These are phyloP conservation scores for Wickerhamiella alocasiicola DNA, from an alignment of 805 yeast species.

Conservation along the genomic window DNA sequence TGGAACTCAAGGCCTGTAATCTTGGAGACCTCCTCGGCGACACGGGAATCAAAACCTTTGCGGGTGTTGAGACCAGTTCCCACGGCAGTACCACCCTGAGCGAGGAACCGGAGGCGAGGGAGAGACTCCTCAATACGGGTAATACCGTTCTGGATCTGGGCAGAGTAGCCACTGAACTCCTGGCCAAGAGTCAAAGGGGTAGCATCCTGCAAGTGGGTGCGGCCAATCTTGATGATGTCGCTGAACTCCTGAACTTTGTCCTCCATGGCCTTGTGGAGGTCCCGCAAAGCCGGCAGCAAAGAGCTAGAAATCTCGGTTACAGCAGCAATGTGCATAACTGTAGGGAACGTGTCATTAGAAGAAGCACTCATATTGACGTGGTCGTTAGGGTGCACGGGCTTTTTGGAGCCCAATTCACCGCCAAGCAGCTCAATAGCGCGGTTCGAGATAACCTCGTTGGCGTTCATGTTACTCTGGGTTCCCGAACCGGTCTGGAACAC, in stretches of 20 bases:
- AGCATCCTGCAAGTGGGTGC: constrained; percentile 98
- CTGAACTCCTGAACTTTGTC: constrained; percentile 71
- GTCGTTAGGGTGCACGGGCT: constrained; percentile 95
- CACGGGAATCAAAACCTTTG: constrained; percentile 74
- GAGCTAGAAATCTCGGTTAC: constrained; percentile 70
- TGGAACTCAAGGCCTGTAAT: constrained; percentile 79
- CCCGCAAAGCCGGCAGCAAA: constrained; percentile 68
- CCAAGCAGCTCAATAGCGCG: constrained; percentile 95
- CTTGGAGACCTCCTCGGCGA: constrained; percentile 75
- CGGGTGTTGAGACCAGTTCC: constrained; percentile 97
- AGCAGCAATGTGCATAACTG: constrained; percentile 99
- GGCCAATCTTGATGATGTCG: constrained; percentile 91
- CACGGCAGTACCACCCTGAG: constrained; percentile 99
- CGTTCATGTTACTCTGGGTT: constrained; percentile 97
- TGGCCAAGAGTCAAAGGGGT: constrained; percentile 97
- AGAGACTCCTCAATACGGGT: constrained; percentile 68
- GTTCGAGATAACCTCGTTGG: constrained; percentile 96
- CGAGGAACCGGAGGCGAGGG: constrained; percentile 66
- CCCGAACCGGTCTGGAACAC: constrained; percentile 99
- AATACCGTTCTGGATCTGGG: constrained; percentile 84
- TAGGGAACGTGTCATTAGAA: constrained; percentile 98
- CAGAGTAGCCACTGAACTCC: constrained; percentile 94
- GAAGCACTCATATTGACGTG: constrained; percentile 98
- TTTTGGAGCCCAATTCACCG: constrained; percentile 82
- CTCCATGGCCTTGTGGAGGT: constrained; percentile 65